Base-by-base conservation (phyloP, 140 eudicot species). In the Bidens hawaiensis region DNA sequence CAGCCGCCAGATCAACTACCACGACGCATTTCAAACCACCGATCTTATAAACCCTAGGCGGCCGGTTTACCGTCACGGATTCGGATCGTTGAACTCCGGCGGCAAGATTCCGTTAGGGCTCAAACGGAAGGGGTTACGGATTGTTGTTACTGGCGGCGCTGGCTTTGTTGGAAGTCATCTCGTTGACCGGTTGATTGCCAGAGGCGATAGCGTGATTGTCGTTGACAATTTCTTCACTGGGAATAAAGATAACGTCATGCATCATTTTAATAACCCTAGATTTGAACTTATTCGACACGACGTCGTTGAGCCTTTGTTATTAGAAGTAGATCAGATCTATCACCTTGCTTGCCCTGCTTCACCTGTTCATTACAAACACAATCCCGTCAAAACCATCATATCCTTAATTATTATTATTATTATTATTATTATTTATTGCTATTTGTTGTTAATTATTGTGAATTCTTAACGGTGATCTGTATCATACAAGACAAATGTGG, bases 291-390 rank as follows among this genome's bases (percentile, higher is more conserved):
- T 93, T 22, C 78, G 99, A 41, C 99, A 93, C 68, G 99, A 93
- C 57, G 99, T 93, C 30, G 99, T 93, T 52, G 99, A 93, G 85
- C 96, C 96, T 1, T 71, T 88, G 6, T 57, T 93, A 3, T 57
- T 93, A 19, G 99, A 93, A 61, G 99, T 93, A 40, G 99, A 93
- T 75, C 99, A 93, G 99, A 93, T 93, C 81, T 91, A 91, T 58
- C 98, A 91, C 47, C 82, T 91, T 24, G 98, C 98, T 34, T 91
- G 98, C 67, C 99, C 96, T 33, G 96, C 99, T 7, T 93, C 99
- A 11, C 99, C 99, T 16, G 96, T 93, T 70, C 99, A 93, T 70
- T 93, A 93, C 87, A 93, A 93, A 66, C 61, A 64, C 73, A 93
- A 93, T 50, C 99, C 99, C 1, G 96, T 93, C 65, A 93, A 93